Conservation (phyloP, 306 rosid species). For the Argentina anserina region DNA sequence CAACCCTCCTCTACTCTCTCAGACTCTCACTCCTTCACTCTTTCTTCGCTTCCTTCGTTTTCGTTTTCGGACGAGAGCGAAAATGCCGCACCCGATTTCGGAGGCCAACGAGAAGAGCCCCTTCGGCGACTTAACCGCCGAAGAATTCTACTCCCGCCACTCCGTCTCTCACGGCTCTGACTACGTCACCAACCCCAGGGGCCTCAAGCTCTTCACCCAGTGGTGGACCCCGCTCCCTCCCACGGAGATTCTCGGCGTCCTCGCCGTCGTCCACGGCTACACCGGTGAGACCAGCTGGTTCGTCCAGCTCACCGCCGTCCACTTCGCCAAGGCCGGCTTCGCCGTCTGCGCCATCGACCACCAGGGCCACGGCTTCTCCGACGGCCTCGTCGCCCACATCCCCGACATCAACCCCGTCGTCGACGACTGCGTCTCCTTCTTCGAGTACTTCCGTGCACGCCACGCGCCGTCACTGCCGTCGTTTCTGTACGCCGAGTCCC, state of each 20-base stretch:
- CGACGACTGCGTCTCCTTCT: conserved; percentile 76
- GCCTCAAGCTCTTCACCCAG: conserved; percentile 81
- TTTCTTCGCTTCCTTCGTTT: neutral
- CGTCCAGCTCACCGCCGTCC: conserved; percentile 79
- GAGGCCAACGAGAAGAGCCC: conserved; percentile 80
- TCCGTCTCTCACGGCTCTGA: conserved; percentile 69
- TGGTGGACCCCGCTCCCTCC: conserved; percentile 92
- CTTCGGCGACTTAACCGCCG: conserved; percentile 56
- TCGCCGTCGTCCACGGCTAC: conserved; percentile 84
- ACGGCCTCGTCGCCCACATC: conserved; percentile 75
- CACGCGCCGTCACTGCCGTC: conserved; percentile 56
- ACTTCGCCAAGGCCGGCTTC: conserved; percentile 74
- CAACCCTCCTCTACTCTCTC: neutral
- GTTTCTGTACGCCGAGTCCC: conserved; percentile 84
- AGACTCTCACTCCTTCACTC: neutral
- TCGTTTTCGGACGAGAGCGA: no score
- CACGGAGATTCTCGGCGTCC: conserved; percentile 35
- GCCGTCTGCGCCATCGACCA: conserved; percentile 91
- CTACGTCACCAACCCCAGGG: conserved; percentile 62
- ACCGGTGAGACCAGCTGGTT: conserved; percentile 97
- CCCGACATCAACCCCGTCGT: conserved; percentile 88
- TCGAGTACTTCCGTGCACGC: conserved; percentile 54
- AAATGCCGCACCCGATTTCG: conserved; percentile 77
- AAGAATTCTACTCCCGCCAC: conserved; percentile 80
- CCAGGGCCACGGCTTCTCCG: conserved; percentile 98